Percentiles rank a stretch among this genome's conserved stretches.
phyloP scores from a whole-genome alignment of 73 alveolate genomes.

The Tetrahymena malaccensis region DNA sequence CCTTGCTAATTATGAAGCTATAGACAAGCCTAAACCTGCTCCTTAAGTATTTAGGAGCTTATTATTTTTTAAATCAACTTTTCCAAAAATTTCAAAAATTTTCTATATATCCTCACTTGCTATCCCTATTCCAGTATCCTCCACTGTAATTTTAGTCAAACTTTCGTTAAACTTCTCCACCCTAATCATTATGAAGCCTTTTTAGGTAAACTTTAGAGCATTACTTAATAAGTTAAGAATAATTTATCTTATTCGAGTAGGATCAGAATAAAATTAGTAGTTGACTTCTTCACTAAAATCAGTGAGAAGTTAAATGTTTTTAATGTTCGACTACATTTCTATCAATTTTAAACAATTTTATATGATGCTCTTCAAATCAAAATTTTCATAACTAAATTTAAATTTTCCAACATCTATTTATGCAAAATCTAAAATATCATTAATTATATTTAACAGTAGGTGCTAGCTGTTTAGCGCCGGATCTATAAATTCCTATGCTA shows the following conservation, averaged over 20 bases:
- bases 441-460: background rate
- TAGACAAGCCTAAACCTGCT: constrained; percentile 44
- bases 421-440: background rate
- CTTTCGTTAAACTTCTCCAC: background rate
- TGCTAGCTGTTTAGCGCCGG: background rate
- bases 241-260: background rate
- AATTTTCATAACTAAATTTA: background rate
- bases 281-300: background rate
- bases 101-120: constrained; percentile 17
- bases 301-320: background rate
- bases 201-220: background rate
- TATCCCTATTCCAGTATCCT: constrained; percentile 50
- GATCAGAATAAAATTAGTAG: background rate
- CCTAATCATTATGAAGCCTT: background rate
- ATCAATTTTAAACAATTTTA: background rate
- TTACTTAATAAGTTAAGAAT: background rate
- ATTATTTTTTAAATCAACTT: constrained; percentile 14
- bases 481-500: background rate
- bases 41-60: constrained; percentile 38
- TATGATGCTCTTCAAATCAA: background rate
- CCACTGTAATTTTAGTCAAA: background rate
- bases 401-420: background rate
- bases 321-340: background rate
- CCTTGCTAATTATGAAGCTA: constrained; percentile 19
- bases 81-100: constrained; percentile 44